Base-by-base conservation (phyloP, 768 basidiomycete species). In the Kwoniella pini region DNA sequence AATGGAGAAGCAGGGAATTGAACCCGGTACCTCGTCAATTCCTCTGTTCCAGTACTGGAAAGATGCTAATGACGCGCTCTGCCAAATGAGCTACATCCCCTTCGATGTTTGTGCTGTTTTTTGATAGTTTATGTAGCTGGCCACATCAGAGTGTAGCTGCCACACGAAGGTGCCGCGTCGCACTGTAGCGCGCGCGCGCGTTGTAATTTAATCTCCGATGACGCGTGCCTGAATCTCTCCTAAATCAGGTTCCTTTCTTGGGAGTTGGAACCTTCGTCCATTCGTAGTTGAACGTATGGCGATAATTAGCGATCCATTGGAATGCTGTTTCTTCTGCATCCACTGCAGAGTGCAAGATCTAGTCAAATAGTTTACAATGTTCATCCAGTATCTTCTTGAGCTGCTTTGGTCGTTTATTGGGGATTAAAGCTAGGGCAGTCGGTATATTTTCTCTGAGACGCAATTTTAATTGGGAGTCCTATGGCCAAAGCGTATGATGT, bases 341-440 rank as follows among this genome's bases (percentile, higher is more conserved):
- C n/a, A n/a, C n/a, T n/a, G n/a, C n/a, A n/a, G n/a, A n/a, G n/a
- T n/a, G n/a, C n/a, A n/a, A n/a, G n/a, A n/a, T n/a, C n/a, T 62
- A 59, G 4, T 50, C 30, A 50, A 50, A 58, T 10, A 51, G 24
- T 33, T 40, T 49, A 19, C 57, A 58, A 39, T 52, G 52, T n/a
- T 69, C 67, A 33, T 77, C 71, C 19, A 77, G 57, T 2, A 74
- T 59, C 54, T 69, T 70, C 52, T 75, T 74, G 21, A 77, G 63
- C 24, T 58, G 57, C 39, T 75, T 77, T 24, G 74, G 72, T 51
- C 77, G 45, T 27, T 68, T 72, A 50, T 79, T 79, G 4, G 78
- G 78, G 11, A 78, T 65, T 46, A 78, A 55, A 12, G 78, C 78
- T 13, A 79, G 53, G 2, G 78, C 78, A 0, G 78, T 79, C 0